phyloP scores from a whole-genome alignment of 768 basidiomycete genomes.

The Agaricus sinodeliciosus region DNA sequence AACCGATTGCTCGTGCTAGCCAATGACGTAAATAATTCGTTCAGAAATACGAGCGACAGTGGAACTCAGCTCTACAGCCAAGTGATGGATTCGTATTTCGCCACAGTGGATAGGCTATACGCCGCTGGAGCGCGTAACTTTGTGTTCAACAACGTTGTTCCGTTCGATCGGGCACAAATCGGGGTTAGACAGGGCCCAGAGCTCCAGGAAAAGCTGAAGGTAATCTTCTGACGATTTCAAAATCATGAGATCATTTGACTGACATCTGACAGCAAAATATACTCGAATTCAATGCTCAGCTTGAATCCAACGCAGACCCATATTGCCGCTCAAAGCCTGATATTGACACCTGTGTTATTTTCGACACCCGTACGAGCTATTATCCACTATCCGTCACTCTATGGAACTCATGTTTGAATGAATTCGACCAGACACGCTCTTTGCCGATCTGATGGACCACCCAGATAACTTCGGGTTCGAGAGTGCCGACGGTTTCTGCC shows the following conservation, averaged over 20 bases:
- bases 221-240: not conserved
- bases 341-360: slow-evolving; percentile 14
- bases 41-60: slow-evolving; percentile 13
- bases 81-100: slow-evolving; percentile 16
- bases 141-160: slow-evolving; percentile 18
- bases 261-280: slow-evolving; percentile 12
- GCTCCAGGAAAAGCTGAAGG: slow-evolving; percentile 16
- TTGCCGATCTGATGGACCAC: slow-evolving; percentile 17
- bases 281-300: slow-evolving; percentile 15
- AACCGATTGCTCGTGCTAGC: slow-evolving; percentile 7
- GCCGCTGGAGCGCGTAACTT: slow-evolving; percentile 17
- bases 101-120: slow-evolving; percentile 16
- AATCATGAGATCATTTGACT: not conserved
- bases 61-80: slow-evolving; percentile 14
- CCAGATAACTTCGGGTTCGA: slow-evolving; percentile 14
- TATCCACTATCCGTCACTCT: no score
- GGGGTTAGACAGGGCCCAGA: slow-evolving; percentile 13
- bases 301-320: slow-evolving; percentile 11
- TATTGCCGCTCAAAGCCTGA: slow-evolving; percentile 15
- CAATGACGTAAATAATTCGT: slow-evolving; percentile 18
- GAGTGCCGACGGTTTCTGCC: slow-evolving; percentile 14
- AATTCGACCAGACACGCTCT: slow-evolving; percentile 11
- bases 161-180: slow-evolving; percentile 17
- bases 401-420: not conserved
- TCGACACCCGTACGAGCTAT: slow-evolving; percentile 16